Evolutionary conservation across 2,329 filamentous ascomycete genomes (phyloP).

Genomic region (Colletotrichum ledebouriae): DNA sequence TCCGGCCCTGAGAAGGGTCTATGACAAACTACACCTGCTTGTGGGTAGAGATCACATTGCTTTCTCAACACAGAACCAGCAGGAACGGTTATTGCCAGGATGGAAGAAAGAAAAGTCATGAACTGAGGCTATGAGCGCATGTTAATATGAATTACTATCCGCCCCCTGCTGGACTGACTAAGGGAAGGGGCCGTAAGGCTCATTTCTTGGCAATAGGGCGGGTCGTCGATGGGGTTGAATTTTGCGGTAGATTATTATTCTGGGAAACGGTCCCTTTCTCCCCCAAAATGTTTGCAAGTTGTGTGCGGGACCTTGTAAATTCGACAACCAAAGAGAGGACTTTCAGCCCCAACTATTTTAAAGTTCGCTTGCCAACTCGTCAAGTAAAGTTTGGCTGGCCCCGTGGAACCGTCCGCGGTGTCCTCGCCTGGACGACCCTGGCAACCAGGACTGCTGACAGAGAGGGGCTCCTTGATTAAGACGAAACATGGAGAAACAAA

Average conservation of each 20-base stretch:
- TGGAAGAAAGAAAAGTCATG: slow-evolving; percentile 4
- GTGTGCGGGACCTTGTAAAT: neutral
- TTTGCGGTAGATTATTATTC: slow-evolving; percentile 21
- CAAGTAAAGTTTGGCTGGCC: slow-evolving; percentile 34
- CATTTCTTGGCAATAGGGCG: slow-evolving; percentile 22
- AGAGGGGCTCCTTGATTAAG: slow-evolving; percentile 16
- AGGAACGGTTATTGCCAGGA: neutral
- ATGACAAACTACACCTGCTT: slow-evolving; percentile 2
- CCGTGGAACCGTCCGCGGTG: slow-evolving; percentile 15
- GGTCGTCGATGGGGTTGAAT: slow-evolving; percentile 10
- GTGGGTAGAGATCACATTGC: slow-evolving; percentile 10
- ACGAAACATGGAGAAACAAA: slow-evolving; percentile 35
- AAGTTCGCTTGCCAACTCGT: slow-evolving; percentile 26
- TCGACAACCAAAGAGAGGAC: neutral
- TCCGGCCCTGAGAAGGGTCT: neutral
- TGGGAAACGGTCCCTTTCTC: slow-evolving; percentile 14
- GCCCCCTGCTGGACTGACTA: slow-evolving; percentile 18
- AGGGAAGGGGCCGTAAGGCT: slow-evolving; percentile 25
- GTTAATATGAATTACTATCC: slow-evolving; percentile 28
- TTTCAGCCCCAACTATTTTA: slow-evolving; percentile 17
- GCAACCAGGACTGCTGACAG: neutral
- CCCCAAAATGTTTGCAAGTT: neutral
- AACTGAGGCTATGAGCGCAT: slow-evolving; percentile 21
- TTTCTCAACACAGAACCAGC: neutral
- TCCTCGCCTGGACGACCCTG: slow-evolving; percentile 25